Percentiles rank a stretch among this genome's conserved stretches.
Conservation (phyloP, 352 stramenopile species). For the Phytophthora rubi region DNA sequence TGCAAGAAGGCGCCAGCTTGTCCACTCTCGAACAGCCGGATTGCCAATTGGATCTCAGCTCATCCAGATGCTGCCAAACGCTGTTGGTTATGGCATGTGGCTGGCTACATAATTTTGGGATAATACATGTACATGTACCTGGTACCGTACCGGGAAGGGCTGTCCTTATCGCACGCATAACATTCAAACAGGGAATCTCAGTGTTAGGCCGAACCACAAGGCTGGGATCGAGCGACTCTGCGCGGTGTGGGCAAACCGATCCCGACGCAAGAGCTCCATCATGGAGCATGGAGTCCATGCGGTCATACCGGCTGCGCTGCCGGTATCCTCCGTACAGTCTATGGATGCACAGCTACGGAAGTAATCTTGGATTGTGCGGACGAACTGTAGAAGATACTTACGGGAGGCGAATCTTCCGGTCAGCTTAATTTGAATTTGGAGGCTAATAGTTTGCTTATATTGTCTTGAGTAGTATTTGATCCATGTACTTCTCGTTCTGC, state of each 20-base stretch:
- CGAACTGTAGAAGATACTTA: not conserved
- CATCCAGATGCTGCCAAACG: constrained; percentile 22
- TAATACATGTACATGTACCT: not conserved
- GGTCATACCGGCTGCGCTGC: not conserved
- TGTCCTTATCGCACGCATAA: not conserved
- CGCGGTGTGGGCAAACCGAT: constrained; percentile 1
- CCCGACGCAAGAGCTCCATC: not conserved
- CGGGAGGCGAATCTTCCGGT: not conserved
- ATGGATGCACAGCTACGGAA: constrained; percentile 15
- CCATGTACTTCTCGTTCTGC: not conserved
- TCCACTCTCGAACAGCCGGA: constrained; percentile 1
- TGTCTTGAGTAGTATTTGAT: not conserved
- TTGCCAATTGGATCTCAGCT: constrained; percentile 1
- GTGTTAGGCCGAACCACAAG: not conserved
- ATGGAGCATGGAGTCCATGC: not conserved
- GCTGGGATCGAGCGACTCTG: not conserved
- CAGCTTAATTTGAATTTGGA: constrained; percentile 2
- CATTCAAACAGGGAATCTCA: not conserved
- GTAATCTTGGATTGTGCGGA: constrained; percentile 13
- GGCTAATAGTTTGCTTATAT: not conserved
- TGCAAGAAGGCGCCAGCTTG: not conserved
- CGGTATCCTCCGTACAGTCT: constrained; percentile 11
- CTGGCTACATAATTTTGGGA: not conserved
- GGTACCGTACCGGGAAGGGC: not conserved
- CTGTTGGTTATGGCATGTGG: not conserved